phyloP scores from a whole-genome alignment of 768 basidiomycete species.

The Neoboletus magnificus region DNA sequence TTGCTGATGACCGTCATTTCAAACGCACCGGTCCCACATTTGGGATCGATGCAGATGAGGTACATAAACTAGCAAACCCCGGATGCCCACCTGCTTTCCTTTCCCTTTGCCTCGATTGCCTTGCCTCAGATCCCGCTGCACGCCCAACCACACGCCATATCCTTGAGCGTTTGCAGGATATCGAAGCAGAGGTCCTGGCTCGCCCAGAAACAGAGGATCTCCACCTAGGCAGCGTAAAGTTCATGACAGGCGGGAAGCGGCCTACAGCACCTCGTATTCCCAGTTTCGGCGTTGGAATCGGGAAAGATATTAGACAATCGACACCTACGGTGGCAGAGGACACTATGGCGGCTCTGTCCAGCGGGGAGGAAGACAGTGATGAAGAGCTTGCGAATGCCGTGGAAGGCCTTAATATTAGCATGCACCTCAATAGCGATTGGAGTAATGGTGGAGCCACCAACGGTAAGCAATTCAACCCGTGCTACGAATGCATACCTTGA shows the following conservation, averaged over 20 bases:
- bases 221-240: slow-evolving; percentile 83
- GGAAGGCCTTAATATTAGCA: slow-evolving; percentile 43
- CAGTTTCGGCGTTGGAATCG: slow-evolving; percentile 76
- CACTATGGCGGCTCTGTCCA: slow-evolving; percentile 31
- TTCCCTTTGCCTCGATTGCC: slow-evolving; percentile 75
- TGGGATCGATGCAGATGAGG: slow-evolving; percentile 72
- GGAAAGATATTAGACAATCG: slow-evolving; percentile 49
- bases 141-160: slow-evolving; percentile 79
- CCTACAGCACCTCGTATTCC: slow-evolving; percentile 73
- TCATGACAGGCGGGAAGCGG: slow-evolving; percentile 68
- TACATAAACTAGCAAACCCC: slow-evolving; percentile 59
- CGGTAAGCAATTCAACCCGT: slow-evolving; percentile 17
- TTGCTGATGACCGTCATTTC: slow-evolving; percentile 81
- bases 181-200: slow-evolving; percentile 80
- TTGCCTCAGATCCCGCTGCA: slow-evolving; percentile 54
- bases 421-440: slow-evolving; percentile 49
- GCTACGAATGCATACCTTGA: slow-evolving; percentile 8
- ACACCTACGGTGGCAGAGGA: slow-evolving; percentile 35
- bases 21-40: slow-evolving; percentile 79
- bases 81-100: slow-evolving; percentile 81
- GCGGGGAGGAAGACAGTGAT: slow-evolving; percentile 56
- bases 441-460: slow-evolving; percentile 37
- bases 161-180: slow-evolving; percentile 70
- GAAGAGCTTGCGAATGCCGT: slow-evolving; percentile 67
- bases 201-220: slow-evolving; percentile 65